Evolutionary conservation across 2,329 filamentous ascomycete species (phyloP).

Genomic region (Pseudogymnoascus sp.): DNA sequence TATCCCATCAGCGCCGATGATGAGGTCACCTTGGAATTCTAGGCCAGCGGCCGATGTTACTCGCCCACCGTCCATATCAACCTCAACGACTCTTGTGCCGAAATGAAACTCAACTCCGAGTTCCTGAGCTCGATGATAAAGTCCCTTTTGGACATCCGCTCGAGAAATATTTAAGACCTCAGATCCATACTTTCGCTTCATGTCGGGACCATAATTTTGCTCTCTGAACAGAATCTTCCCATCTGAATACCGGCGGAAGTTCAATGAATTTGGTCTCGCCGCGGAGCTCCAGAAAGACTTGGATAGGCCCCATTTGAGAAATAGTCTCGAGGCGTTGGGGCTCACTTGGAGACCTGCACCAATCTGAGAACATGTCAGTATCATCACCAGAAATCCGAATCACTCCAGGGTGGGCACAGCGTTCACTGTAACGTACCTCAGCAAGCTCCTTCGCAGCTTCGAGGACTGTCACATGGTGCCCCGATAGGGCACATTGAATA

Average conservation of each 20-base stretch:
- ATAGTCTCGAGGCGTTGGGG: constrained; percentile 20
- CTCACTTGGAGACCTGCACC: constrained; percentile 25
- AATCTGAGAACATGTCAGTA: constrained; percentile 30
- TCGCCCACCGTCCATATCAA: neutral
- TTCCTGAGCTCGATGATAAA: constrained; percentile 10
- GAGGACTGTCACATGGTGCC: constrained; percentile 34
- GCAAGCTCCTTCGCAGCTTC: constrained; percentile 34
- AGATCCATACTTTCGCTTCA: neutral
- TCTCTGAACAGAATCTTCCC: neutral
- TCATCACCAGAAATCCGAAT: neutral
- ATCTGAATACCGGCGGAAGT: neutral
- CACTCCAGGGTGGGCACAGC: neutral
- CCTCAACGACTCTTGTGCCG: neutral
- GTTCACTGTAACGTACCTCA: constrained; percentile 26
- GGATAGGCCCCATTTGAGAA: constrained; percentile 21
- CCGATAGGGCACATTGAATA: constrained; percentile 21
- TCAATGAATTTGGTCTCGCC: neutral
- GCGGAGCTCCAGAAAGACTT: neutral
- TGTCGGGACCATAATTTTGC: neutral
- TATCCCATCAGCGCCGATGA: constrained; percentile 15
- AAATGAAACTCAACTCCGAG: constrained; percentile 3
- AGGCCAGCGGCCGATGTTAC: constrained; percentile 8
- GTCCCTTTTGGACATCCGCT: constrained; percentile 11
- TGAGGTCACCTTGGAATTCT: constrained; percentile 10
- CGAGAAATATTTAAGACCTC: constrained; percentile 12